Conservation (phyloP, 108 stramenopile genomes). For the Nitzschia palea region DNA sequence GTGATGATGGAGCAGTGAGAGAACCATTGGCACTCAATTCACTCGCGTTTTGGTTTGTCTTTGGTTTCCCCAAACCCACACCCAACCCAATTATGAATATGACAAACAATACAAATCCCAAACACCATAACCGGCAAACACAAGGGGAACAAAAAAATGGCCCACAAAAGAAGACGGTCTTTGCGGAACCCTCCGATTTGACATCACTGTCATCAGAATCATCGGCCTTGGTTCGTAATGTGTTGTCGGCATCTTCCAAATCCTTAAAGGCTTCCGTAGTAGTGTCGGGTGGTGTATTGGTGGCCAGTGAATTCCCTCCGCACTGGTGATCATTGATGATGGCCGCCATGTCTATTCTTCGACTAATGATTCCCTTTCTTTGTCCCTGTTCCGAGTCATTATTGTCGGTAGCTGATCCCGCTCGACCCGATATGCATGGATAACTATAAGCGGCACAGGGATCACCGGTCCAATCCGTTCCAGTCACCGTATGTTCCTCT, state of each 20-base stretch:
- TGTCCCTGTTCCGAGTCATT: background rate
- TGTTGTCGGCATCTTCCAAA: background rate
- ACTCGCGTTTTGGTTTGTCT: background rate
- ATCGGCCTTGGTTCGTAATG: background rate
- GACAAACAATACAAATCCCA: background rate
- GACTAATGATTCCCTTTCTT: background rate
- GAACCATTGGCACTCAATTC: background rate
- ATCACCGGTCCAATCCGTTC: slow-evolving; percentile 1
- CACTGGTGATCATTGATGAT: background rate
- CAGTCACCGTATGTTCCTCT: background rate
- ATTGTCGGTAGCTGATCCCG: background rate
- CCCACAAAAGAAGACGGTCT: background rate
- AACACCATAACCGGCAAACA: background rate
- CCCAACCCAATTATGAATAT: background rate
- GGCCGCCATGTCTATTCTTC: slow-evolving; percentile 16
- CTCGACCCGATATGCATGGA: background rate
- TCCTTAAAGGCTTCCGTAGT: background rate
- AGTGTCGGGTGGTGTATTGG: too few relatives aligned
- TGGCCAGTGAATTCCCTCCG: too few relatives aligned
- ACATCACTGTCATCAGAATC: background rate
- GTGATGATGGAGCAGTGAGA: background rate
- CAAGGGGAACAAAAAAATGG: background rate
- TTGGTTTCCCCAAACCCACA: background rate
- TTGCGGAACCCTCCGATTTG: background rate
- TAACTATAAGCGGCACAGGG: background rate